Evolutionary conservation across 2,329 filamentous ascomycete species (phyloP), one percentile per base, ranked within the genome.

Genomic region (Pseudophaeomoniella oleicola): DNA sequence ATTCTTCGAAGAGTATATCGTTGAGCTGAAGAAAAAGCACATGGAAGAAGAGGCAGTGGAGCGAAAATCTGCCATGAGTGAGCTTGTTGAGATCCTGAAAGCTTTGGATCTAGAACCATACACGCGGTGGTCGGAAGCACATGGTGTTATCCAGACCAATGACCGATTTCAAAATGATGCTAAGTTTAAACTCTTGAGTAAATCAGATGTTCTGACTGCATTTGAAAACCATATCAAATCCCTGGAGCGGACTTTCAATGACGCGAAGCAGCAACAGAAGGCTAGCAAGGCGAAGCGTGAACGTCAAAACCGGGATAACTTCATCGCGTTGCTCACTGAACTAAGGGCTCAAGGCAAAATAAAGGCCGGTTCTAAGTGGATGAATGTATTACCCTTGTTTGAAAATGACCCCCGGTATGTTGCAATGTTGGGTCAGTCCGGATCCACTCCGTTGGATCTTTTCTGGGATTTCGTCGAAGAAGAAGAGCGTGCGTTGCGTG

Each of bases 381-480:
- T 72, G 57, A 73, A 86, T 40, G 69, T 96, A 44, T 67, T 81
- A 46, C 75, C 81, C 1, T 55, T 80, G 34, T 72, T 98, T 46
- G 73, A 82, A 48, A 67, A 81, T 38, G 90, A 98, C 50, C 71
- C 79, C 34, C 82, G 87, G 46, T 96, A 94, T 58, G 70, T 67
- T 48, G 77, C 75, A 44, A 85, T 94, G 67, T 71, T 87, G 41
- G 87, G 86, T 36, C 84, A 92, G 53, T 61, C 72, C 40, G 87
- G 88, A 38, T 94, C 87, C 3, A 81, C 75, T 3, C 84, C 90
- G 11, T 70, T 94, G 45, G 86, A 96, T 50, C 67, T 98, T 4
- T 96, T 98, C 63, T 94, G 88, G 85, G 90, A 98, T 55, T 67
- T 87, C 34, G 71, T 96, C 16, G 90, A 96, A 55, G 86, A 94